phyloP scores from a whole-genome alignment of 129 eudicot species.

The Logfia minima region DNA sequence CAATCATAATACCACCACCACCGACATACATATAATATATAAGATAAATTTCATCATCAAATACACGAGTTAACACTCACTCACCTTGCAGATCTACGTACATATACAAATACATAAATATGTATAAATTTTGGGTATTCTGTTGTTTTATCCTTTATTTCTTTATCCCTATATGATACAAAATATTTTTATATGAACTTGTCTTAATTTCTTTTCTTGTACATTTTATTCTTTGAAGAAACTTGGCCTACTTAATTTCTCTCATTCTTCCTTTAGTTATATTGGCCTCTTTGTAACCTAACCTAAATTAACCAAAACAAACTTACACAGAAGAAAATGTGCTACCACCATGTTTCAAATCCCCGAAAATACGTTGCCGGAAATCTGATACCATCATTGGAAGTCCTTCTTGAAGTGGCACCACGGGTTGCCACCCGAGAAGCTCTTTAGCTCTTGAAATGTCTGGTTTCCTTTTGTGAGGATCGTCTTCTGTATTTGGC shows the following conservation, averaged over 20 bases:
- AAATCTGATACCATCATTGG: constrained; percentile 83
- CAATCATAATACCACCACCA: too few species aligned
- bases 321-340: constrained; percentile 14
- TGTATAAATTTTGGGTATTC: constrained; percentile 7
- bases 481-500: constrained; percentile 84
- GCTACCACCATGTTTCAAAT: constrained; percentile 28
- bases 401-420: constrained; percentile 72
- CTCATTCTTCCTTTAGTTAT: constrained; percentile 6
- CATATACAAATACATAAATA: constrained; percentile 12
- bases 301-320: constrained; percentile 18
- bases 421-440: constrained; percentile 79
- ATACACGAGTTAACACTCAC: background rate
- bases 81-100: background rate
- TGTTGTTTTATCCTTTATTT: constrained; percentile 12
- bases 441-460: constrained; percentile 70
- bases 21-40: too few species aligned
- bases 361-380: constrained; percentile 63
- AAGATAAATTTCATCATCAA: background rate
- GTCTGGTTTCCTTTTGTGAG: constrained; percentile 91
- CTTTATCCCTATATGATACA: constrained; percentile 5
- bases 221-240: constrained; percentile 17
- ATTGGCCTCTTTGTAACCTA: constrained; percentile 19
- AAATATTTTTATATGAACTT: background rate
- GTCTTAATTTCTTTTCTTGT: constrained; percentile 8
- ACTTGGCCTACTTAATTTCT: background rate